Conservation (phyloP, 2,329 filamentous ascomycete species). For the Penicillium sp. region DNA sequence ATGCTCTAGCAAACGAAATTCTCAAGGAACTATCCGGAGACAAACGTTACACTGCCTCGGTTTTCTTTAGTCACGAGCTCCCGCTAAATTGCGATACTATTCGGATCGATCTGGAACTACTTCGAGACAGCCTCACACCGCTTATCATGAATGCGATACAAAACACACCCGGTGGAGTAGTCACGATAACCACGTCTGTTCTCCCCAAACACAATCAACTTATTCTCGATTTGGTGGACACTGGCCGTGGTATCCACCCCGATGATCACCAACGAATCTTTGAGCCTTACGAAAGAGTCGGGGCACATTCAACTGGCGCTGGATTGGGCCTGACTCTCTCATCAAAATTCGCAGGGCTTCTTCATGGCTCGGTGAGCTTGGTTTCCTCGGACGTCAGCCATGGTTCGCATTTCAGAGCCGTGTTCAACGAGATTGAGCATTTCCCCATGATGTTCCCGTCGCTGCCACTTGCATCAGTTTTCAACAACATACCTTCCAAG, state of each 20-base stretch:
- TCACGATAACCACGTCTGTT: slow-evolving; percentile 3
- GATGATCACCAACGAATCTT: slow-evolving; percentile 13
- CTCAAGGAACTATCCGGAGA: slow-evolving; percentile 2
- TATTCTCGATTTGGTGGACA: slow-evolving; percentile 11
- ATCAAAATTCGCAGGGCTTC: slow-evolving; percentile 12
- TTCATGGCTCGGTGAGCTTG: slow-evolving; percentile 9
- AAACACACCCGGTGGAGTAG: slow-evolving; percentile 5
- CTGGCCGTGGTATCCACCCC: slow-evolving; percentile 6
- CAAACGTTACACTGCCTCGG: slow-evolving; percentile 4
- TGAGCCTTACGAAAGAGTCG: slow-evolving; percentile 13
- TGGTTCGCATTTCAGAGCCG: slow-evolving; percentile 15
- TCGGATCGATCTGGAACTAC: slow-evolving; percentile 4
- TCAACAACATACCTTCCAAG: not conserved
- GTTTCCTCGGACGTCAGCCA: slow-evolving; percentile 6
- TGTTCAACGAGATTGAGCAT: slow-evolving; percentile 6
- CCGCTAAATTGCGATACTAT: not conserved
- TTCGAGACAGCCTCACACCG: slow-evolving; percentile 10
- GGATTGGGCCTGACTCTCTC: slow-evolving; percentile 15
- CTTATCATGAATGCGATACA: slow-evolving; percentile 10
- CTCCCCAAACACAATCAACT: not conserved
- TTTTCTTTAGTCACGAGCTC: slow-evolving; percentile 4
- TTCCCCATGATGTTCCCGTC: not conserved
- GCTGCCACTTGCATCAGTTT: not conserved
- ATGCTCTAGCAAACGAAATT: not conserved
- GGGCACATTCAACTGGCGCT: slow-evolving; percentile 11